These are phyloP conservation scores for Magnaporthiopsis rhizophila DNA, from an alignment of 2,329 filamentous ascomycete species.

Conservation along the genomic window DNA sequence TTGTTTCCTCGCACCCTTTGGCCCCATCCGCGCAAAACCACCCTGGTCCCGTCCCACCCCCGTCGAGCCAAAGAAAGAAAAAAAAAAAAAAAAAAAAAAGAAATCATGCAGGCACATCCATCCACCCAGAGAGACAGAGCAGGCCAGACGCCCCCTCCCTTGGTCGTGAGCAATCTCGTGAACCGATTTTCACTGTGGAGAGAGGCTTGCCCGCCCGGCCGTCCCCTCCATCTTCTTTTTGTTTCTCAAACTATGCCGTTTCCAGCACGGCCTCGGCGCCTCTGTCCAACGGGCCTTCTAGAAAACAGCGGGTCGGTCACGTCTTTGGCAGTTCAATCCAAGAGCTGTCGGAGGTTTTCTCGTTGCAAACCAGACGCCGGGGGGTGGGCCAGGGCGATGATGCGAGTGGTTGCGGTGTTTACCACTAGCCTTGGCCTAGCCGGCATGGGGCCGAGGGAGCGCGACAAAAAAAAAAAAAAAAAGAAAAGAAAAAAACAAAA, in stretches of 20 bases:
- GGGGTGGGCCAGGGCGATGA: slow-evolving; percentile 7
- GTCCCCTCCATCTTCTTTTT: slow-evolving; percentile 16
- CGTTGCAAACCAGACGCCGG: slow-evolving; percentile 29
- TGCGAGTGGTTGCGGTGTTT: slow-evolving; percentile 1
- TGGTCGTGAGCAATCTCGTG: slow-evolving; percentile 9
- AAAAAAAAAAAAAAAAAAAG: too few relatives aligned
- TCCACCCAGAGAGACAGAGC: too few relatives aligned
- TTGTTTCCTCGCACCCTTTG: background rate
- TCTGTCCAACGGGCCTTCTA: slow-evolving; percentile 39
- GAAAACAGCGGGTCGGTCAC: slow-evolving; percentile 35
- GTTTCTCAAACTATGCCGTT: slow-evolving; percentile 30
- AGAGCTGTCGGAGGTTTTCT: slow-evolving; percentile 37
- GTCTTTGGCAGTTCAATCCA: slow-evolving; percentile 23
- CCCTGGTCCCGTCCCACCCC: background rate
- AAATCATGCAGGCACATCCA: too few relatives aligned
- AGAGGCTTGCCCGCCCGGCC: background rate
- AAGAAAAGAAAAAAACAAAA: too few relatives aligned
- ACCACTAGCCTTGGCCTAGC: background rate
- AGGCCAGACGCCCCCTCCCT: background rate
- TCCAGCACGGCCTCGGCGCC: slow-evolving; percentile 26
- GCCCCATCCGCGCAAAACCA: background rate
- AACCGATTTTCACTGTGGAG: slow-evolving; percentile 4
- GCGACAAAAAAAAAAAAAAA: background rate
- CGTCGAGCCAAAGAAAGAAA: background rate
- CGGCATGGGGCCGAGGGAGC: background rate